Conservation (phyloP, 257 asterid genomes). For the Asclepias syriaca region DNA sequence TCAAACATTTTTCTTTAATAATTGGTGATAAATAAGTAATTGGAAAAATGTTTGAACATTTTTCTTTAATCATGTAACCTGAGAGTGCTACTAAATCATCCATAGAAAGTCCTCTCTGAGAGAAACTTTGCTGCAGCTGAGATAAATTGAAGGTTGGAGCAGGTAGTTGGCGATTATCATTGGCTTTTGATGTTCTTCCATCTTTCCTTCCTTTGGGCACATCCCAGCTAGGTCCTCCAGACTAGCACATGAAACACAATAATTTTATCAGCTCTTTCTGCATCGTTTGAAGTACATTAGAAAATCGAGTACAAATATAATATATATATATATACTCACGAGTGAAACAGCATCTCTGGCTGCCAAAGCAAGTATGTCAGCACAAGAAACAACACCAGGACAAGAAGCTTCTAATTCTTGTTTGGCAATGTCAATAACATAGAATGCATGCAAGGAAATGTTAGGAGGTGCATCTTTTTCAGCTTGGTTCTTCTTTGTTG, state of each 20-base stretch:
- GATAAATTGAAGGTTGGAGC: conserved; percentile 71
- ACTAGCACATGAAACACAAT: conserved; percentile 24
- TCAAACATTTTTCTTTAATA: background rate
- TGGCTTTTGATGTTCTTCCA: conserved; percentile 65
- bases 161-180: conserved; percentile 54
- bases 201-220: conserved; percentile 82
- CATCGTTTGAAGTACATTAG: no score
- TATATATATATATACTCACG: conserved; percentile 33
- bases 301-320: no score
- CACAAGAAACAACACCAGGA: conserved; percentile 87
- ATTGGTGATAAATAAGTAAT: no score
- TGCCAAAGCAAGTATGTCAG: conserved; percentile 76
- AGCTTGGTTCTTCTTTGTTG: conserved; percentile 40
- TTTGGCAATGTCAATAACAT: conserved; percentile 66
- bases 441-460: conserved; percentile 75
- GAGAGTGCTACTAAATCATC: conserved; percentile 74
- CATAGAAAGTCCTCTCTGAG: conserved; percentile 71
- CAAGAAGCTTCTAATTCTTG: conserved; percentile 52
- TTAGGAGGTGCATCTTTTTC: conserved; percentile 84
- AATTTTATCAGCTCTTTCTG: no score
- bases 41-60: no score
- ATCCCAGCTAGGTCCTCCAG: conserved; percentile 81
- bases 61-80: conserved; percentile 23
- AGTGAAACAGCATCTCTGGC: conserved; percentile 75
- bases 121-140: conserved; percentile 67